phyloP scores from a whole-genome alignment of 352 stramenopile genomes.

The Globisporangium nagaii region DNA sequence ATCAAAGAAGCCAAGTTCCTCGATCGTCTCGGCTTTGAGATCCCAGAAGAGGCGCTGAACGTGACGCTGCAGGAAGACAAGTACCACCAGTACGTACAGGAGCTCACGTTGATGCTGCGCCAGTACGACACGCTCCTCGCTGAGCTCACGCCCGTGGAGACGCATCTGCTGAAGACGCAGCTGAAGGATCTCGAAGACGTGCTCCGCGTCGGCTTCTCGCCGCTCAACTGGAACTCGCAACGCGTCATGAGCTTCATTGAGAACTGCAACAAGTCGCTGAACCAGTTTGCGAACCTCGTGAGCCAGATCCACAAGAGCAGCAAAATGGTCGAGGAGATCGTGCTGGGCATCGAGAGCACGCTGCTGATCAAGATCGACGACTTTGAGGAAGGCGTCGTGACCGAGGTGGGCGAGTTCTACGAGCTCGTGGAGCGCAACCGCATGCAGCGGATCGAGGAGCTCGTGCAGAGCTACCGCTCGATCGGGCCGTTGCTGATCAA shows the following conservation, averaged over 20 bases:
- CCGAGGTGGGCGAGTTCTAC: conserved; percentile 93
- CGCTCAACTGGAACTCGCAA: conserved; percentile 97
- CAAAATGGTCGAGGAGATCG: conserved; percentile 94
- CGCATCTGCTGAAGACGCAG: conserved; percentile 83
- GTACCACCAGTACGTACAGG: conserved; percentile 92
- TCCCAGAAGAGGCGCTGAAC: conserved; percentile 93
- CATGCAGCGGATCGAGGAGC: conserved; percentile 85
- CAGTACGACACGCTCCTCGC: conserved; percentile 87
- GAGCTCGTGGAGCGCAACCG: conserved; percentile 91
- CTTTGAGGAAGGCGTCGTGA: conserved; percentile 85
- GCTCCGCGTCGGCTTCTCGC: conserved; percentile 88
- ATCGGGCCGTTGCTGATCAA: conserved; percentile 94
- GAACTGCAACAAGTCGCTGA: conserved; percentile 88
- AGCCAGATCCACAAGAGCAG: conserved; percentile 94
- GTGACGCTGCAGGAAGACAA: conserved; percentile 96
- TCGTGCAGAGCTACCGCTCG: conserved; percentile 92
- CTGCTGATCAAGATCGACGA: conserved; percentile 91
- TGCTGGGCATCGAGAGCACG: conserved; percentile 87
- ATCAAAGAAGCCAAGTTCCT: conserved; percentile 96
- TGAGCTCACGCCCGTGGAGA: conserved; percentile 87
- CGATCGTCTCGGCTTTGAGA: conserved; percentile 93
- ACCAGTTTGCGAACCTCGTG: conserved; percentile 92
- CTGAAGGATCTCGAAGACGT: conserved; percentile 87
- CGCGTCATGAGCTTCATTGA: conserved; percentile 95
- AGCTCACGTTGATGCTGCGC: conserved; percentile 88